Percentiles rank a stretch among this genome's conserved stretches.
Conservation (phyloP, 2,329 filamentous ascomycete species). For the Cephalotrichum gorgonifer region DNA sequence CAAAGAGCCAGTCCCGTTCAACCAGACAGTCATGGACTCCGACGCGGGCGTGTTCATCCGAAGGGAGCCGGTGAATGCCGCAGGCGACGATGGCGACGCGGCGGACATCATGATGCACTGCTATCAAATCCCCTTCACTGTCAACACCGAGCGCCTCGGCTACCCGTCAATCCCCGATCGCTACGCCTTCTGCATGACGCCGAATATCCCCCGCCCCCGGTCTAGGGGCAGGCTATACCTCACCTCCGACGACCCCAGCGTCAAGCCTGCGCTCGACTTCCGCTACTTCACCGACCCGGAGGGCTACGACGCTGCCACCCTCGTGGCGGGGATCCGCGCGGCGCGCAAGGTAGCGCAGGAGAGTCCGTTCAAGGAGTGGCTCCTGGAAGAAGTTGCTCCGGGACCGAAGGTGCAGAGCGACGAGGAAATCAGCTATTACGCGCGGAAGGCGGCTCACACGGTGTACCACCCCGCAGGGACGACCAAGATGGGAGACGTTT, state of each 20-base stretch:
- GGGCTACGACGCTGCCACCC: conserved; percentile 73
- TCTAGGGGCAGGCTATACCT: conserved; percentile 70
- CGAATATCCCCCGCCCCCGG: conserved; percentile 76
- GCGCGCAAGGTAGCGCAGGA: conserved; percentile 68
- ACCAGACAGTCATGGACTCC: conserved; percentile 85
- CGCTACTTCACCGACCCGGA: conserved; percentile 81
- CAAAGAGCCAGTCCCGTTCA: conserved; percentile 59
- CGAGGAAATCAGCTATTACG: conserved; percentile 74
- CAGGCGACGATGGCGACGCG: conserved; percentile 58
- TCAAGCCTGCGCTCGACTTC: conserved; percentile 80
- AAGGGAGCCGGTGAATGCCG: conserved; percentile 60
- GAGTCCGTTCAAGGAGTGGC: conserved; percentile 70
- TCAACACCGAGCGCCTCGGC: conserved; percentile 74
- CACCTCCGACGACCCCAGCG: conserved; percentile 60
- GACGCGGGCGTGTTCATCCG: conserved; percentile 84
- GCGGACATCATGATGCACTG: conserved; percentile 94
- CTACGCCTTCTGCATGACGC: conserved; percentile 87
- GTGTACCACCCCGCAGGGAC: conserved; percentile 87
- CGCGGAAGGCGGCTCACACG: conserved; percentile 70
- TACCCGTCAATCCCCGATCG: conserved; percentile 50
- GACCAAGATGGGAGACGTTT: conserved; percentile 76
- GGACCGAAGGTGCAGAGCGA: conserved; percentile 65
- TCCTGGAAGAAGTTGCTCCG: conserved; percentile 72
- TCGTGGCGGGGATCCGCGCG: conserved; percentile 66
- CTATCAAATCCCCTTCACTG: conserved; percentile 87